Conservation (phyloP, 2,329 filamentous ascomycete species). For the Ophiostoma quercus region DNA sequence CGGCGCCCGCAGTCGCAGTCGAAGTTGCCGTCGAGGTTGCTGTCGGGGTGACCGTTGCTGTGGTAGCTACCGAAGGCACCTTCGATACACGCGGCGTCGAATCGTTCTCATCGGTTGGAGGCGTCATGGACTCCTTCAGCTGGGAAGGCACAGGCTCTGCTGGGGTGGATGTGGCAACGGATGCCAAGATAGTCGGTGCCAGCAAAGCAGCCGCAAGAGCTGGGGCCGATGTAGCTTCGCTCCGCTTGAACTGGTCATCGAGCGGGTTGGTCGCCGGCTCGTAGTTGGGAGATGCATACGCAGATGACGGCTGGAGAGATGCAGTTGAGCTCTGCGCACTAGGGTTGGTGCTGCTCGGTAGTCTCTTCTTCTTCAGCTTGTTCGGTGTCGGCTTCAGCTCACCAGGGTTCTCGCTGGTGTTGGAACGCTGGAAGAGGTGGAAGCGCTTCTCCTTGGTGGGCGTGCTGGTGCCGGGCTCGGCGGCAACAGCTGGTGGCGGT, state of each 20-base stretch:
- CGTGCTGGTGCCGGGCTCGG: slow-evolving; percentile 34
- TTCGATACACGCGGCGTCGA: slow-evolving; percentile 46
- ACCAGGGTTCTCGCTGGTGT: slow-evolving; percentile 49
- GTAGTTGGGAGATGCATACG: slow-evolving; percentile 42
- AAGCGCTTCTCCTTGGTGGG: slow-evolving; percentile 63
- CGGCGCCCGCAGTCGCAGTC: slow-evolving; percentile 28
- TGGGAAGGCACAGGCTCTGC: not conserved
- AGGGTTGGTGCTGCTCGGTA: slow-evolving; percentile 69
- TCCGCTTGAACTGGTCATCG: slow-evolving; percentile 18
- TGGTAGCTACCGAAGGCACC: slow-evolving; percentile 34
- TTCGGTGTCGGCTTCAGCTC: slow-evolving; percentile 69
- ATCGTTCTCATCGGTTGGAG: slow-evolving; percentile 37
- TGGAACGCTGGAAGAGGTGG: slow-evolving; percentile 66
- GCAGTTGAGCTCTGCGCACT: slow-evolving; percentile 88
- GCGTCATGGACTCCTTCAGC: not conserved
- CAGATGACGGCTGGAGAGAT: slow-evolving; percentile 55
- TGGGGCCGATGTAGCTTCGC: not conserved
- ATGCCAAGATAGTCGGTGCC: not conserved
- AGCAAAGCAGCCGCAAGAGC: not conserved
- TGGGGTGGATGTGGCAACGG: not conserved
- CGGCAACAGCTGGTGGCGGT: not conserved
- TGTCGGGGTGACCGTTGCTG: slow-evolving; percentile 18
- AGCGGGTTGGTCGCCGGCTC: slow-evolving; percentile 34
- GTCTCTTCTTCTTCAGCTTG: slow-evolving; percentile 82
- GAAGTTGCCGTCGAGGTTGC: slow-evolving; percentile 27